Conservation (phyloP, 129 eudicot genomes). For the Lonicera japonica region DNA sequence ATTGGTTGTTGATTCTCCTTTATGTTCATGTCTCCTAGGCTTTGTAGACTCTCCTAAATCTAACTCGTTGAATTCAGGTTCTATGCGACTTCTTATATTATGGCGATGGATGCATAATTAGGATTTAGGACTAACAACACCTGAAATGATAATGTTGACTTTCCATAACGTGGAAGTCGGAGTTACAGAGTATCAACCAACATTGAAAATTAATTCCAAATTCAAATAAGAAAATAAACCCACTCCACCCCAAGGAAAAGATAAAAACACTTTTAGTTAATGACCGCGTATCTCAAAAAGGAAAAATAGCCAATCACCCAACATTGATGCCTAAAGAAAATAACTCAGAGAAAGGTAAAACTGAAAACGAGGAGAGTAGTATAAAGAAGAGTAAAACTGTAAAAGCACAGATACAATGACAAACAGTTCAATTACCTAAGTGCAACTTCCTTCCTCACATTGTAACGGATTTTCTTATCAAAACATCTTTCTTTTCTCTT, state of each 20-base stretch:
- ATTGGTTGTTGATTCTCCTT: no score
- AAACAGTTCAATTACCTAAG: slow-evolving; percentile 46
- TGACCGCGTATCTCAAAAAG: background rate
- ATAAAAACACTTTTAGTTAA: background rate
- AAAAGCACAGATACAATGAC: background rate
- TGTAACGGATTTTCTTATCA: slow-evolving; percentile 92
- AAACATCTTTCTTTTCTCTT: slow-evolving; percentile 92
- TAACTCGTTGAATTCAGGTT: no score
- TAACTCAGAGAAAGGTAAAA: no score
- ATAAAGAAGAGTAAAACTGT: background rate
- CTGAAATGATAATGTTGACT: background rate
- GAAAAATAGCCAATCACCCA: no score
- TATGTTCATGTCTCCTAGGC: no score
- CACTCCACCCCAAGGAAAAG: background rate
- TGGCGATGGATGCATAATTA: no score
- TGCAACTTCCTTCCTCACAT: slow-evolving; percentile 92
- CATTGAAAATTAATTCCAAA: background rate
- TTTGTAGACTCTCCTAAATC: no score
- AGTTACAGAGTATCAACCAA: no score
- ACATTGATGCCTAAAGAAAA: no score
- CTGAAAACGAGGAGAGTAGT: no score
- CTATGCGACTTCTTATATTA: no score
- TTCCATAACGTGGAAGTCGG: background rate
- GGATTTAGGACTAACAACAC: background rate
- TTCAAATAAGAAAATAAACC: background rate